These are phyloP conservation scores for Myxozyma udenii DNA, from an alignment of 805 yeast genomes.

Conservation along the genomic window DNA sequence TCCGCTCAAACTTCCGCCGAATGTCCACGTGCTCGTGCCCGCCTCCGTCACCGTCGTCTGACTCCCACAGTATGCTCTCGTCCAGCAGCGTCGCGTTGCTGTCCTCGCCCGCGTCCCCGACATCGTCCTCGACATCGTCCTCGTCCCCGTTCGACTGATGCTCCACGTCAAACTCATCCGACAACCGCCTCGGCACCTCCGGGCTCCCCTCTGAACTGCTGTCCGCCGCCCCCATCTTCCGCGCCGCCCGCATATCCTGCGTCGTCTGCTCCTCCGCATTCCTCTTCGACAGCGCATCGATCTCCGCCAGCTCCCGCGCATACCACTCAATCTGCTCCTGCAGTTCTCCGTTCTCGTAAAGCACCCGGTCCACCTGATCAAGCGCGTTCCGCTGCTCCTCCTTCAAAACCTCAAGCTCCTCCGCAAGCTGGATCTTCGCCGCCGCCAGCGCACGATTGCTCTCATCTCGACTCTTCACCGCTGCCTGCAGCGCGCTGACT, in stretches of 20 bases:
- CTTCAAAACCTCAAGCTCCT: slow-evolving; percentile 7
- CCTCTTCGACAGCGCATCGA: slow-evolving; percentile 4
- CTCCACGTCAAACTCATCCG: slow-evolving; percentile 1
- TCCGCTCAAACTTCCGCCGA: slow-evolving; percentile 9
- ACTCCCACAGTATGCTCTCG: not conserved
- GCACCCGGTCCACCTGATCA: slow-evolving; percentile 4
- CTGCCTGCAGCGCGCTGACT: slow-evolving; percentile 10
- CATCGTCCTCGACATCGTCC: not conserved
- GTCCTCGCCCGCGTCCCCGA: not conserved
- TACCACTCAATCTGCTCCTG: slow-evolving; percentile 1
- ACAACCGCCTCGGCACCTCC: not conserved
- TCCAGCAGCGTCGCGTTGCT: slow-evolving; percentile 2
- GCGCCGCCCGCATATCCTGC: not conserved
- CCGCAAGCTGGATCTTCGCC: slow-evolving; percentile 4
- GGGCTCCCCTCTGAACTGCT: not conserved
- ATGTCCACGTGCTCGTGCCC: slow-evolving; percentile 9
- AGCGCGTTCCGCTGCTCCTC: slow-evolving; percentile 4
- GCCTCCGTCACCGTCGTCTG: not conserved
- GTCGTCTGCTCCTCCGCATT: not conserved
- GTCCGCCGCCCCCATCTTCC: slow-evolving; percentile 5
- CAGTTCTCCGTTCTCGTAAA: slow-evolving; percentile 8
- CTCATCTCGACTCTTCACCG: slow-evolving; percentile 15
- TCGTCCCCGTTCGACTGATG: not conserved
- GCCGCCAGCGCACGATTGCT: slow-evolving; percentile 20
- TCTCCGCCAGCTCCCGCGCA: slow-evolving; percentile 3